Conservation (phyloP, 1,284 basidiomycete genomes). For the Porodaedalea pini region DNA sequence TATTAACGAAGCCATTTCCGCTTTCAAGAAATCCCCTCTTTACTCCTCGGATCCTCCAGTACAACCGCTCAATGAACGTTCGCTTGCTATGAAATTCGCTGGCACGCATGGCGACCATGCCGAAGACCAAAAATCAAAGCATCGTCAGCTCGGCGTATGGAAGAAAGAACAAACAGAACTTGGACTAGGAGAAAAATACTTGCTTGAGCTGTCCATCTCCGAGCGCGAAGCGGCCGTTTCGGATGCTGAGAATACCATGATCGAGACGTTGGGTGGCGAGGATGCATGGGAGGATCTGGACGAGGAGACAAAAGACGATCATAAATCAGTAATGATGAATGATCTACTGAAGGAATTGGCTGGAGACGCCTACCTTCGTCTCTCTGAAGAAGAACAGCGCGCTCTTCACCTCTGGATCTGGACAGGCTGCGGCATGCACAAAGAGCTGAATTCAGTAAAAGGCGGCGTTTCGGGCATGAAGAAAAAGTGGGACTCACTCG, state of each 20-base stretch:
- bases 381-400: constrained; percentile 23
- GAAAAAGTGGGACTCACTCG: not conserved
- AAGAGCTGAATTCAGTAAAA: constrained; percentile 29
- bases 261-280: not conserved
- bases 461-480: constrained; percentile 19
- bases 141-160: constrained; percentile 6
- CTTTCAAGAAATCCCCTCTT: not conserved
- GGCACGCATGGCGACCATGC: too few species aligned
- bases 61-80: not conserved
- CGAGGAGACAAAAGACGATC: not conserved
- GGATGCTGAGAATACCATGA: not conserved
- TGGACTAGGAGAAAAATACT: not conserved
- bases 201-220: too few species aligned
- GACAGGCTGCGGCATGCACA: constrained; percentile 29
- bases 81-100: not conserved
- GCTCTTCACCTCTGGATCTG: constrained; percentile 22
- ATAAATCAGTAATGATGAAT: too few species aligned
- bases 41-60: not conserved
- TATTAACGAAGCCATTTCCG: not conserved
- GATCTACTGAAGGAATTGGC: not conserved
- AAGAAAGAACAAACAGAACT: not conserved
- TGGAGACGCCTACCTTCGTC: constrained; percentile 3
- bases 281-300: constrained; percentile 20
- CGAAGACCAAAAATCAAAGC: too few species aligned
- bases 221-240: not conserved